Evolutionary conservation across 1,284 basidiomycete species (phyloP).

Genomic region (Ceratorhiza oryzae-sativae): DNA sequence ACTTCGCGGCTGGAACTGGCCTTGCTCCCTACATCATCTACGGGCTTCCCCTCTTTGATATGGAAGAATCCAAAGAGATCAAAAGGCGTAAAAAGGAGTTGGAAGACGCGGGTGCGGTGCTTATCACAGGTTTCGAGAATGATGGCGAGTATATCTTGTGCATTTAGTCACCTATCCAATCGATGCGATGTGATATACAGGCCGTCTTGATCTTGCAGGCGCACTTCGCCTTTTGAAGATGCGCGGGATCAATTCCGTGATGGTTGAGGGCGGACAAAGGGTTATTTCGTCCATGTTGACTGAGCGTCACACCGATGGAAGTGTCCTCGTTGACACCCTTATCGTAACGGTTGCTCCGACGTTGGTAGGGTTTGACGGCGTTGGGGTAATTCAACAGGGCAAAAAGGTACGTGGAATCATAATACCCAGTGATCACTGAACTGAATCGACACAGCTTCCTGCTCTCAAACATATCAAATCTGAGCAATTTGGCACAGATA

Average conservation of each 20-base stretch:
- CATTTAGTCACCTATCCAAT: constrained; percentile 26
- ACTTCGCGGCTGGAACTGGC: constrained; percentile 66
- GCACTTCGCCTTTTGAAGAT: constrained; percentile 62
- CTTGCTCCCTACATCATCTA: constrained; percentile 80
- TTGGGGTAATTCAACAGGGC: constrained; percentile 53
- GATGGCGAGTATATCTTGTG: constrained; percentile 46
- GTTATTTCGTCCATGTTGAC: constrained; percentile 82
- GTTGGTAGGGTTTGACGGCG: constrained; percentile 75
- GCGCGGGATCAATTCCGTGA: constrained; percentile 73
- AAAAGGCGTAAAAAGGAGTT: constrained; percentile 56
- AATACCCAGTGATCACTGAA: neutral
- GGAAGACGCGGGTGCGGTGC: constrained; percentile 61
- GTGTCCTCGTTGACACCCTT: constrained; percentile 67
- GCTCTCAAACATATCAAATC: constrained; percentile 42
- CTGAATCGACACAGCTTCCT: constrained; percentile 12
- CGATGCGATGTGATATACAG: constrained; percentile 48
- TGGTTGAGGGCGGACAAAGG: constrained; percentile 94
- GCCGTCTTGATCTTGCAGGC: constrained; percentile 57
- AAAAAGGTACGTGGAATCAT: constrained; percentile 14
- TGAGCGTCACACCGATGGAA: constrained; percentile 48
- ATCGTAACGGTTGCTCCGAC: constrained; percentile 85
- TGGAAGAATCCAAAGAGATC: constrained; percentile 49
- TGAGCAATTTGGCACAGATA: constrained; percentile 47
- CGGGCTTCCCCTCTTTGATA: constrained; percentile 48
- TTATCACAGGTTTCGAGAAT: constrained; percentile 50